Conservation (phyloP, 805 yeast genomes). For the Metschnikowia borealis region DNA sequence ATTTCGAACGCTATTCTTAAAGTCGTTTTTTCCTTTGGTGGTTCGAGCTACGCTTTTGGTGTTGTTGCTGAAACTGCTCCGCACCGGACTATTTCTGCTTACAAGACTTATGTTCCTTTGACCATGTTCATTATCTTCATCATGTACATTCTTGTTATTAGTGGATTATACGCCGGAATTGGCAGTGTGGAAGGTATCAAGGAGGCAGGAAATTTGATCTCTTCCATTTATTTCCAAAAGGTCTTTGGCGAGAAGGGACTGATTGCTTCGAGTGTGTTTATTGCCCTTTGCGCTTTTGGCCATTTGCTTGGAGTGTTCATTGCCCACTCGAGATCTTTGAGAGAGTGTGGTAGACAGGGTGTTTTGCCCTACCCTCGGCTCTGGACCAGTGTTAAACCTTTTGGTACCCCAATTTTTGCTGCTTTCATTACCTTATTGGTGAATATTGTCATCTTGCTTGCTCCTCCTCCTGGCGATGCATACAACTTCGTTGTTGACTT, state of each 20-base stretch:
- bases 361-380: conserved; percentile 26
- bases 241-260: conserved; percentile 29
- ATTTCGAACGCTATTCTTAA: conserved; percentile 42
- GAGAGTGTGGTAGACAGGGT: conserved; percentile 35
- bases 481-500: conserved; percentile 30
- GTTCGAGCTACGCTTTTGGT: conserved; percentile 37
- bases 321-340: conserved; percentile 28
- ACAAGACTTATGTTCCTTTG: conserved; percentile 27
- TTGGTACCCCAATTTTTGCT: conserved; percentile 29
- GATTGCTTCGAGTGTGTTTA: conserved; percentile 22
- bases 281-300: conserved; percentile 31
- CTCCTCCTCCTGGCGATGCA: conserved; percentile 36
- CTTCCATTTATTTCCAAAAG: conserved; percentile 27
- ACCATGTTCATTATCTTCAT: conserved; percentile 29
- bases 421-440: conserved; percentile 22
- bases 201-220: conserved; percentile 26
- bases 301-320: conserved; percentile 26
- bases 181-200: conserved; percentile 23
- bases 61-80: conserved; percentile 31
- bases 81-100: conserved; percentile 24
- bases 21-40: conserved; percentile 43
- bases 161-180: conserved; percentile 32
- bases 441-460: conserved; percentile 25
- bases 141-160: conserved; percentile 29
- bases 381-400: conserved; percentile 31